Evolutionary conservation across 441 rosid genomes (phyloP).

Genomic region (Adansonia madagascariensis): DNA sequence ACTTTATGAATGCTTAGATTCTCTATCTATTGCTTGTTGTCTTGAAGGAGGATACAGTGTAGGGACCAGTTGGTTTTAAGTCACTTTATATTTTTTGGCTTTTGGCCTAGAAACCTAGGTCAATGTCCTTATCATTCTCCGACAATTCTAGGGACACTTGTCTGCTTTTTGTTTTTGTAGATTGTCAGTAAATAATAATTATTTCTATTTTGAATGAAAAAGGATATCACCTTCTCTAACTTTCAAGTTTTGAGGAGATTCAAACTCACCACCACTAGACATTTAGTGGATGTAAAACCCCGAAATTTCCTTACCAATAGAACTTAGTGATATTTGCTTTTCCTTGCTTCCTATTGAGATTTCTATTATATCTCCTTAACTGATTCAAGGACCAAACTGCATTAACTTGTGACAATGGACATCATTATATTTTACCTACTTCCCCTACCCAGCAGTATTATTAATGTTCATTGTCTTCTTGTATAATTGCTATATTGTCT

Average conservation of each 20-base stretch:
- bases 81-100: conserved; percentile 61
- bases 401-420: conserved; percentile 17
- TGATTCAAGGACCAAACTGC: conserved; percentile 31
- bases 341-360: conserved; percentile 13
- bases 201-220: conserved; percentile 24
- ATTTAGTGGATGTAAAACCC: conserved; percentile 49
- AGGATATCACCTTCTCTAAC: conserved; percentile 42
- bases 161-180: conserved; percentile 45
- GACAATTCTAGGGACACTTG: conserved; percentile 71
- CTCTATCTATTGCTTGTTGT: conserved; percentile 33
- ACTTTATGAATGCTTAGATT: conserved; percentile 37
- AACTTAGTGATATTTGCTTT: conserved; percentile 25
- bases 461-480: conserved; percentile 24
- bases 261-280: conserved; percentile 45
- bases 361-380: conserved; percentile 25
- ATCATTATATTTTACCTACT: conserved; percentile 19
- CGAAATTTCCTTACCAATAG: conserved; percentile 50
- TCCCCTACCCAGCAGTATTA: conserved; percentile 15
- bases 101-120: conserved; percentile 68
- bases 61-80: conserved; percentile 60
- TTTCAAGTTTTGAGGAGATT: conserved; percentile 39
- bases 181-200: conserved; percentile 32
- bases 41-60: conserved; percentile 30
- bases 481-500: no score
- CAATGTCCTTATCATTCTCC: conserved; percentile 69